Base-by-base conservation (phyloP, 75 land plant genomes). In the Selaginella tamariscina region DNA sequence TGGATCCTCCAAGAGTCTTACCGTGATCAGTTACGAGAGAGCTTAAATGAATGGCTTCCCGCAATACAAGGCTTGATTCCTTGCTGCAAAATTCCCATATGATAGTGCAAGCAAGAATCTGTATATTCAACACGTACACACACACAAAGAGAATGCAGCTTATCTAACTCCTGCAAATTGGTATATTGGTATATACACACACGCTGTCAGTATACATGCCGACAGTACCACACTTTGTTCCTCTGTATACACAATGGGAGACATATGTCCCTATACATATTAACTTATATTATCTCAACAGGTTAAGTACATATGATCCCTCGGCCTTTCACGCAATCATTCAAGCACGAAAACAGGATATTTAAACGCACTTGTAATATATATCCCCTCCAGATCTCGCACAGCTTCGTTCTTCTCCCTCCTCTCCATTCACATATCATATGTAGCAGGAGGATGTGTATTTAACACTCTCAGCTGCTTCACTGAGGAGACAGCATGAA, bases 91-190 rank as follows among this genome's bases (percentile, higher is more conserved):
- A 39, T 15, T 39, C 11, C 15, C 11, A 39, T 5, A 5, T 5
- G 49, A 15, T 39, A 39, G 49, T 39, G 49, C 49, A 39, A 39
- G 49, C 49, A 39, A 39, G 49, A 39, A 39, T 39, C 49, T 39
- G 49, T 5, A 39, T 5, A 39, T 5, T 15, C n/a, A n/a, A 39
- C 15, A 5, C 5, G 49, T 39, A 39, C 49, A 39, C 49, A 5
- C 49, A 39, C 49, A 39, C 49, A 39, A 39, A 39, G 49, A 39
- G 49, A 39, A 39, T 39, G 49, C 49, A n/a, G n/a, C n/a, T n/a
- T 15, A 39, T 5, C 49, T 39, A 5, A 39, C 49, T 39, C 15
- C 15, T 39, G 11, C 49, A 5, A 39, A 39, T 15, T 39, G 49
- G 11, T 39, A 39, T 39, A 5, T 15, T 39, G 11, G 49, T 5